These are phyloP conservation scores for Acorus gramineus DNA, from an alignment of 106 monocot genomes.

Conservation along the genomic window DNA sequence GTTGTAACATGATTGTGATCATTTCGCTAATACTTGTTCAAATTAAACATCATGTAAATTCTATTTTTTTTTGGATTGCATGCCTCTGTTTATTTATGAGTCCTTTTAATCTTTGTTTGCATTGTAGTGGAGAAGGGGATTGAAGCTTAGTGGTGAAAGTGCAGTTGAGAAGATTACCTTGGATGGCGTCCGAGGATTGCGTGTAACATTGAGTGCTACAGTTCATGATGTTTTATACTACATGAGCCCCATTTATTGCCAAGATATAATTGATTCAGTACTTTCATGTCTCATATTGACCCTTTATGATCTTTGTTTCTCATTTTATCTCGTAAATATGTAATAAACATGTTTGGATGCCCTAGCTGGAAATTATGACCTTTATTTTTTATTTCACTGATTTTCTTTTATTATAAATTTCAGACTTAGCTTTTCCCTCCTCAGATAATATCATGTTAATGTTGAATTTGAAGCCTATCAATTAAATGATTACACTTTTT, in stretches of 20 bases:
- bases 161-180: constrained; percentile 91
- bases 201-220: constrained; percentile 79
- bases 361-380: not conserved
- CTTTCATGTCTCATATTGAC: not conserved
- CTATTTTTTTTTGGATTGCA: not conserved
- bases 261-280: constrained; percentile 94
- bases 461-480: too few species aligned
- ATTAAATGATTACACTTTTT: too few species aligned
- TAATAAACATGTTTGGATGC: not conserved
- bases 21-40: too few species aligned
- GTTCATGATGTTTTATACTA: constrained; percentile 98
- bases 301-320: not conserved
- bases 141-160: constrained; percentile 82
- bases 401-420: too few species aligned
- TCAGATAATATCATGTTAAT: too few species aligned
- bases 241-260: constrained; percentile 97
- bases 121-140: constrained; percentile 81
- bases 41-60: not conserved
- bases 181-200: constrained; percentile 86
- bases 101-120: constrained; percentile 10
- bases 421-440: too few species aligned
- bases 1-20: too few species aligned
- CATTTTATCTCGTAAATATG: not conserved
- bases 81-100: not conserved
- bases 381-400: not conserved